These are phyloP conservation scores for Aspergillus pseudonomiae DNA, from an alignment of 2,329 filamentous ascomycete species.

Conservation along the genomic window DNA sequence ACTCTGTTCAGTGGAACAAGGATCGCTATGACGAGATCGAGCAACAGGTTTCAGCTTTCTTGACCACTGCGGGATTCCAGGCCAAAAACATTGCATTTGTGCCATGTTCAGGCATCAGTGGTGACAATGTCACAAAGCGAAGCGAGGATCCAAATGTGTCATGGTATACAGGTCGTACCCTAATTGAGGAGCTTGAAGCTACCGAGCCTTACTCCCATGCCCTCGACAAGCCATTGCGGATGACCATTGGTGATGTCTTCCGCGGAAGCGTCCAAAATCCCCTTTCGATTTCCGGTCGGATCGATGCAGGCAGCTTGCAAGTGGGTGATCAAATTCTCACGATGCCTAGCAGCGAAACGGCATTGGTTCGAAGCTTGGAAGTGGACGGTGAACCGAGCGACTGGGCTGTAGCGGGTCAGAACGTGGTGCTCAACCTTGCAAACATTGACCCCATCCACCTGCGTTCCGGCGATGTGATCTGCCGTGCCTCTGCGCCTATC, in stretches of 20 bases:
- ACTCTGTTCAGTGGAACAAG: conserved; percentile 80
- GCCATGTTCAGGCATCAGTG: conserved; percentile 84
- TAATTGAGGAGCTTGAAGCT: conserved; percentile 83
- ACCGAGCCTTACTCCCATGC: conserved; percentile 73
- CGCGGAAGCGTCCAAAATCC: conserved; percentile 77
- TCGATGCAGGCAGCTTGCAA: conserved; percentile 83
- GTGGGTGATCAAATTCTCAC: conserved; percentile 77
- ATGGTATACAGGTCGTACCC: conserved; percentile 81
- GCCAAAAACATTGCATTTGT: conserved; percentile 81
- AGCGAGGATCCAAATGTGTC: conserved; percentile 53
- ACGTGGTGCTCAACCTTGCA: conserved; percentile 77
- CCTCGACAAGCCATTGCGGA: conserved; percentile 76
- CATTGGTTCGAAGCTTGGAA: conserved; percentile 79
- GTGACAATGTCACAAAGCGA: conserved; percentile 74
- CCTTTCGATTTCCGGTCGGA: conserved; percentile 80
- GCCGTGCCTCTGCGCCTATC: conserved; percentile 68
- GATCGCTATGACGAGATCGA: conserved; percentile 83
- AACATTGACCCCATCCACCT: conserved; percentile 86
- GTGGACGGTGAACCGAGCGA: conserved; percentile 73
- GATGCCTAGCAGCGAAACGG: conserved; percentile 80
- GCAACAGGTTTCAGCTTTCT: conserved; percentile 79
- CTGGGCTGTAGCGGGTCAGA: conserved; percentile 93
- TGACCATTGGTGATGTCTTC: conserved; percentile 88
- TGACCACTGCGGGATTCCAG: conserved; percentile 80
- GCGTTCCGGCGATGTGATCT: conserved; percentile 83